Conservation (phyloP, 2,329 filamentous ascomycete genomes). For the Exophiala sp. region DNA sequence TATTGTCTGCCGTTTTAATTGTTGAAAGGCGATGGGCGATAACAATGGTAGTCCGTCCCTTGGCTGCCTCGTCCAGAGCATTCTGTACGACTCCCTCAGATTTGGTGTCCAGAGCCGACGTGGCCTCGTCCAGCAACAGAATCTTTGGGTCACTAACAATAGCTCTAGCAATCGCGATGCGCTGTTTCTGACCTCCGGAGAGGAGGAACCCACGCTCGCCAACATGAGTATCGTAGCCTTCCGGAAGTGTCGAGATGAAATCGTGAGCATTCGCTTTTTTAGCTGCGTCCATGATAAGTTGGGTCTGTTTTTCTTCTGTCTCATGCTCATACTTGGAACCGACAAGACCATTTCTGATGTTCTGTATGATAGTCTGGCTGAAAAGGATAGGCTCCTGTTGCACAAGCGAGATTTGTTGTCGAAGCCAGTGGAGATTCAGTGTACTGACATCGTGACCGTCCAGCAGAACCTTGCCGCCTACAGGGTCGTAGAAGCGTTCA, state of each 20-base stretch:
- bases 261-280: slow-evolving; percentile 91
- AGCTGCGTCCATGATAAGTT: slow-evolving; percentile 72
- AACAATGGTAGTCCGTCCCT: slow-evolving; percentile 86
- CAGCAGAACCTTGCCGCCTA: slow-evolving; percentile 68
- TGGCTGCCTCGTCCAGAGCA: slow-evolving; percentile 76
- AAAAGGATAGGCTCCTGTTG: slow-evolving; percentile 92
- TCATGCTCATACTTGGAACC: slow-evolving; percentile 70
- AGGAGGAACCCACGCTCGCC: slow-evolving; percentile 89
- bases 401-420: slow-evolving; percentile 86
- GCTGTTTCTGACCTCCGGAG: slow-evolving; percentile 93
- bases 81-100: slow-evolving; percentile 92
- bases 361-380: slow-evolving; percentile 78
- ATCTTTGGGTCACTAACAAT: slow-evolving; percentile 89
- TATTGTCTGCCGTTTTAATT: slow-evolving; percentile 90
- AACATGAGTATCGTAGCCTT: slow-evolving; percentile 91
- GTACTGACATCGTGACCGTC: slow-evolving; percentile 76
- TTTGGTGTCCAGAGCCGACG: slow-evolving; percentile 86
- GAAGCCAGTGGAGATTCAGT: slow-evolving; percentile 82
- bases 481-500: slow-evolving; percentile 89
- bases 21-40: slow-evolving; percentile 95
- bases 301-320: slow-evolving; percentile 59
- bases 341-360: slow-evolving; percentile 85
- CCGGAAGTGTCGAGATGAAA: slow-evolving; percentile 73
- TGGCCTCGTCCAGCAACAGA: slow-evolving; percentile 89
- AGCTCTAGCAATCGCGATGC: slow-evolving; percentile 87